phyloP scores from a whole-genome alignment of 2,329 filamentous ascomycete genomes.

The Pseudophaeomoniella oleicola region DNA sequence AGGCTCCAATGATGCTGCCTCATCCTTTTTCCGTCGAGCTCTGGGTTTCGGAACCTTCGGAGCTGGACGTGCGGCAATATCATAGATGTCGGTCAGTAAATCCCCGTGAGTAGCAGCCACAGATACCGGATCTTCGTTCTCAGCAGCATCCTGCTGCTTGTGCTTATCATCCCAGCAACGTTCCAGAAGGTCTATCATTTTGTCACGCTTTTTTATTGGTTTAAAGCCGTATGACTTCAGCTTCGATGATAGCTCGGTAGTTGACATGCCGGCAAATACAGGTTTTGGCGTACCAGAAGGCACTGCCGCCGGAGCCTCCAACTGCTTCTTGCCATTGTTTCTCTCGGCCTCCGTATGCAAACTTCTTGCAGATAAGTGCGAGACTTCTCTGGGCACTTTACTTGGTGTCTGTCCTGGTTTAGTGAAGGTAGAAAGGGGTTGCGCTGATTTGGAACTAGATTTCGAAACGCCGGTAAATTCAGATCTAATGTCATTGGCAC shows the following conservation, averaged over 20 bases:
- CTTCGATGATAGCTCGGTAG: slow-evolving; percentile 46
- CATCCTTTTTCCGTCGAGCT: neutral
- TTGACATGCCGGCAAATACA: slow-evolving; percentile 47
- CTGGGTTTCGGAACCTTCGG: slow-evolving; percentile 8
- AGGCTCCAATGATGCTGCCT: neutral
- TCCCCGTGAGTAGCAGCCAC: slow-evolving; percentile 8
- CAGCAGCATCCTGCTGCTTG: slow-evolving; percentile 4
- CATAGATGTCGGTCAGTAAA: slow-evolving; percentile 11
- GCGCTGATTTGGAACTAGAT: neutral
- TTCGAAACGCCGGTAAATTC: neutral
- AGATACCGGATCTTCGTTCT: slow-evolving; percentile 6
- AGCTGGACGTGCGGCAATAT: slow-evolving; percentile 8
- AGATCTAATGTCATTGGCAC: neutral
- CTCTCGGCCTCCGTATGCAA: neutral
- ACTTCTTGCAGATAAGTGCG: slow-evolving; percentile 4
- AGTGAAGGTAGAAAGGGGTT: neutral
- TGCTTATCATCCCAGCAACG: slow-evolving; percentile 56
- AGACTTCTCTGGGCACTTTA: slow-evolving; percentile 7
- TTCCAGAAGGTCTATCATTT: slow-evolving; percentile 55
- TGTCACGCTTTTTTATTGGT: slow-evolving; percentile 48
- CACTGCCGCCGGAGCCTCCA: slow-evolving; percentile 2
- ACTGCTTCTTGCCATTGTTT: neutral
- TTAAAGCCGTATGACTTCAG: slow-evolving; percentile 59
- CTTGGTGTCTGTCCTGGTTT: slow-evolving; percentile 6
- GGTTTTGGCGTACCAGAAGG: slow-evolving; percentile 25